phyloP scores from a whole-genome alignment of 169 alveolate genomes.

The Perkinsus marinus region DNA sequence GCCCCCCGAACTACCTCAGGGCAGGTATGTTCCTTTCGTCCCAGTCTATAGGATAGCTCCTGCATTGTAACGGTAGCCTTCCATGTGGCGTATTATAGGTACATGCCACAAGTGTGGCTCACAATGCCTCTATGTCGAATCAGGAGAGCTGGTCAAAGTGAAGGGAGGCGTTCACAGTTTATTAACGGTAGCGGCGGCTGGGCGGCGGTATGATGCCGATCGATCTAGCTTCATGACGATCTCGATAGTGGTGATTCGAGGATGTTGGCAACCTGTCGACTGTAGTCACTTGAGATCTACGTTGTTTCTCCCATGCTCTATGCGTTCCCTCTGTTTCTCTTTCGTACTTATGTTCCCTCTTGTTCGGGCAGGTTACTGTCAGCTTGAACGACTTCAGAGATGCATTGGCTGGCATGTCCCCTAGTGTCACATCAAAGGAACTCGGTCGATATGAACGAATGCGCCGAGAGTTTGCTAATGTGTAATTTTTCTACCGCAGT shows the following conservation, averaged over 20 bases:
- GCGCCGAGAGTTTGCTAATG: conserved; percentile 2
- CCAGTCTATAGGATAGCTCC: neutral
- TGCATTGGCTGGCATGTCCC: conserved; percentile 7
- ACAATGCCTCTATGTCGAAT: neutral
- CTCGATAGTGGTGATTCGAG: no score
- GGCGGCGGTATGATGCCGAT: no score
- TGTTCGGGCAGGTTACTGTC: neutral
- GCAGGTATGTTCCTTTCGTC: neutral
- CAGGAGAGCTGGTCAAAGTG: neutral
- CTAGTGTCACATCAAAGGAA: conserved; percentile 9
- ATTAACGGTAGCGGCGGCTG: neutral
- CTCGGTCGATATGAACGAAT: conserved; percentile 6
- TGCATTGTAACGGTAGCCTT: neutral
- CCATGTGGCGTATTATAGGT: neutral
- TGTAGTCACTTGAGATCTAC: no score
- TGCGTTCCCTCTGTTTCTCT: neutral
- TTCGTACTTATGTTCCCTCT: neutral
- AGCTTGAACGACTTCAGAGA: neutral
- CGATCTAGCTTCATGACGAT: no score
- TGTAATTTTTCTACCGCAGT: neutral
- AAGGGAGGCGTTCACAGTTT: neutral
- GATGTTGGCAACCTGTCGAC: no score
- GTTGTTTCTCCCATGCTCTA: neutral
- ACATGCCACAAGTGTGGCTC: neutral
- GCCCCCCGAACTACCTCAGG: neutral